Conservation (phyloP, 2,329 filamentous ascomycete species). For the Talaromyces islandicus region DNA sequence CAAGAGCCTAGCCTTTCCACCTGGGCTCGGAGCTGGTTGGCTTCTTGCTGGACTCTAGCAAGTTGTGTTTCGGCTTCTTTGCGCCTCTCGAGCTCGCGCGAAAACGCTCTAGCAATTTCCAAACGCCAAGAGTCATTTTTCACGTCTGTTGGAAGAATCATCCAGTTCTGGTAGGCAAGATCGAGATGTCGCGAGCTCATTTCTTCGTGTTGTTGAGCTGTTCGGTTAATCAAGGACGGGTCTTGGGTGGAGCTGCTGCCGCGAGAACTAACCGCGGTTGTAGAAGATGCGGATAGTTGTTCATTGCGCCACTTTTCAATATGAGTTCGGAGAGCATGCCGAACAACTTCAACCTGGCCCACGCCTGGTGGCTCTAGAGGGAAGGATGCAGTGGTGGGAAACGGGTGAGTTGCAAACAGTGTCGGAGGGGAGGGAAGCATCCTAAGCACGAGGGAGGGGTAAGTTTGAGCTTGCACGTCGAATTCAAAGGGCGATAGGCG, state of each 20-base stretch:
- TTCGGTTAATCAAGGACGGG: slow-evolving; percentile 34
- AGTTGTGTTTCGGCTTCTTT: slow-evolving; percentile 38
- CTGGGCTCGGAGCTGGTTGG: slow-evolving; percentile 43
- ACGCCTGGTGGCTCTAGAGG: slow-evolving; percentile 69
- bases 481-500: slow-evolving; percentile 60
- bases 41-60: slow-evolving; percentile 41
- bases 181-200: slow-evolving; percentile 69
- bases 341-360: slow-evolving; percentile 67
- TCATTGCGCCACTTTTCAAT: slow-evolving; percentile 60
- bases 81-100: slow-evolving; percentile 39
- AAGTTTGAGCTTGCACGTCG: slow-evolving; percentile 77
- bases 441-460: slow-evolving; percentile 75
- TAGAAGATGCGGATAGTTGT: slow-evolving; percentile 25
- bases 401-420: slow-evolving; percentile 73
- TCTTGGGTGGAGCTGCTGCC: slow-evolving; percentile 23
- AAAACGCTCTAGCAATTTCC: slow-evolving; percentile 43
- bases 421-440: slow-evolving; percentile 76
- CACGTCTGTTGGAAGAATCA: slow-evolving; percentile 51
- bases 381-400: slow-evolving; percentile 73
- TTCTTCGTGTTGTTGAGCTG: slow-evolving; percentile 58
- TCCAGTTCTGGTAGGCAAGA: slow-evolving; percentile 74
- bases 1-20: slow-evolving; percentile 41
- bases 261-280: slow-evolving; percentile 41
- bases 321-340: slow-evolving; percentile 59
- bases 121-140: slow-evolving; percentile 44